Evolutionary conservation across 495 filamentous ascomycete species (phyloP).

Genomic region (Schizothecium vesticola): DNA sequence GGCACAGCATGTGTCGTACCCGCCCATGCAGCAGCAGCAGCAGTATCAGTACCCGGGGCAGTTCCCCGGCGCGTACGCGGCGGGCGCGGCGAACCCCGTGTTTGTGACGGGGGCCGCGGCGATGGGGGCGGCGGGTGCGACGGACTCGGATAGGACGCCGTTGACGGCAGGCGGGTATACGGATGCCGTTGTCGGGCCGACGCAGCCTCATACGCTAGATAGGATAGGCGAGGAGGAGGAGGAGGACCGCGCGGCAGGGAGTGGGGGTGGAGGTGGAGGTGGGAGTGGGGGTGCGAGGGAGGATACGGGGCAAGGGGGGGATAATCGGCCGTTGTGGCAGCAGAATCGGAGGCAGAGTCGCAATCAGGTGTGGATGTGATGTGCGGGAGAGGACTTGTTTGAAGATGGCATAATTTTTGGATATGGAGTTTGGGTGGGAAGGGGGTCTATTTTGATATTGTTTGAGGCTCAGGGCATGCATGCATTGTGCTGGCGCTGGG

Average conservation of each 20-base stretch:
- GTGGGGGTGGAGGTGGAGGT: not conserved
- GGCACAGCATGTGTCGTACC: conserved; percentile 18
- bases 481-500: not conserved
- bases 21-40: conserved; percentile 19
- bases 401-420: not conserved
- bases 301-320: conserved; percentile 5
- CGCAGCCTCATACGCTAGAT: conserved; percentile 16
- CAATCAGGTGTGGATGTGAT: conserved; percentile 43
- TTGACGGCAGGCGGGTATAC: conserved; percentile 33
- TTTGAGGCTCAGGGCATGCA: not conserved
- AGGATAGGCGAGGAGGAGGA: conserved; percentile 39
- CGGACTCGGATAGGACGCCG: conserved; percentile 26
- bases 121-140: conserved; percentile 10
- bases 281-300: conserved; percentile 9
- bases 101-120: conserved; percentile 5
- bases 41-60: conserved; percentile 20
- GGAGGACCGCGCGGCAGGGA: conserved; percentile 18
- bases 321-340: conserved; percentile 40
- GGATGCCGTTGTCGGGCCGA: conserved; percentile 33
- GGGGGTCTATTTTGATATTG: not conserved
- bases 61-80: conserved; percentile 17
- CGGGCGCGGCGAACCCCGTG: conserved; percentile 9
- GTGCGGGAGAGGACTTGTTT: not conserved
- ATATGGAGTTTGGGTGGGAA: not conserved
- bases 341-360: conserved; percentile 44